A percentile compares a stretch with the other conserved stretches of the same genome.
These are phyloP conservation scores for Testicularia cyperi DNA, from an alignment of 1,284 basidiomycete genomes.

Conservation along the genomic window DNA sequence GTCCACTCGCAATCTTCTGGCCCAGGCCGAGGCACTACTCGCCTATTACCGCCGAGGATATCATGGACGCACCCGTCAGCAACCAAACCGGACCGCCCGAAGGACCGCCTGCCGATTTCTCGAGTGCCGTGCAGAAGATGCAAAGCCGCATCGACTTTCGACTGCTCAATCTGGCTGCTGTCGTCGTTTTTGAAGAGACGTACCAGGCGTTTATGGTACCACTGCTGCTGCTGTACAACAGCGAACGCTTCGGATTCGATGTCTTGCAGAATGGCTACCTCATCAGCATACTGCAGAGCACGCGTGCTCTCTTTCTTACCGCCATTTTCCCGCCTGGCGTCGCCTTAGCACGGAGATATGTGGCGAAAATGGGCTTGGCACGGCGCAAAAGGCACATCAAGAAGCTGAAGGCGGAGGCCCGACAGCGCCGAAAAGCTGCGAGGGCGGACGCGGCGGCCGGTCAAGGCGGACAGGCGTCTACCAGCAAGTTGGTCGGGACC, in stretches of 20 bases:
- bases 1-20: constrained; percentile 43
- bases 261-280: constrained; percentile 53
- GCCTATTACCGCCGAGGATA: constrained; percentile 15
- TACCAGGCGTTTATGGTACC: constrained; percentile 54
- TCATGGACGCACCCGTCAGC: constrained; percentile 16
- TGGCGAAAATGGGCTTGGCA: constrained; percentile 28
- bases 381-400: constrained; percentile 13
- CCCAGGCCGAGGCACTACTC: constrained; percentile 24
- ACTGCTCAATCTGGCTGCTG: constrained; percentile 40
- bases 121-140: constrained; percentile 14
- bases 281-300: constrained; percentile 46
- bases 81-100: not conserved
- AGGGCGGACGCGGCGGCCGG: not conserved
- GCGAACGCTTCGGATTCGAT: constrained; percentile 45
- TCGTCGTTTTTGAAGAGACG: constrained; percentile 49
- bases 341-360: constrained; percentile 27
- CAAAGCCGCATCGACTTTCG: constrained; percentile 37
- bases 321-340: constrained; percentile 47
- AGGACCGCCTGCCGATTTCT: constrained; percentile 6
- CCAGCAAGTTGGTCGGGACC: too few relatives aligned
- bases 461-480: too few relatives aligned
- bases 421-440: constrained; percentile 5
- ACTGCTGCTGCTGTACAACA: constrained; percentile 50
- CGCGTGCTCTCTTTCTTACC: constrained; percentile 42
- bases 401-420: constrained; percentile 18